Evolutionary conservation across 352 stramenopile species (phyloP).

Genomic region (Phytopythium aichiense): DNA sequence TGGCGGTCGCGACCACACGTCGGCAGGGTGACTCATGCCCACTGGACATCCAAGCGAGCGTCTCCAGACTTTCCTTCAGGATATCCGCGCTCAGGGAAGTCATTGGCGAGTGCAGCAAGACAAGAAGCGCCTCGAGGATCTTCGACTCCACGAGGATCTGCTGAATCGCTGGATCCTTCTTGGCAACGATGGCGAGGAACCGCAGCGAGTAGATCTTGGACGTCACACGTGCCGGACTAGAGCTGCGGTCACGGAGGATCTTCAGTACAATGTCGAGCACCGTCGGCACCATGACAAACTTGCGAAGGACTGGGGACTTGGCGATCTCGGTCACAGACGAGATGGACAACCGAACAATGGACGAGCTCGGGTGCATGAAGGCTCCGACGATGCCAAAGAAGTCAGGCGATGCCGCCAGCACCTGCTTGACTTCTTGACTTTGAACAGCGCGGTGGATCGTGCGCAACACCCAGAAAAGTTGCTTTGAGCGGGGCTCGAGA

Average conservation of each 20-base stretch:
- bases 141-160: slow-evolving; percentile 46
- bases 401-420: slow-evolving; percentile 30
- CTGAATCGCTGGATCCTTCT: slow-evolving; percentile 46
- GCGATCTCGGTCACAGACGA: slow-evolving; percentile 36
- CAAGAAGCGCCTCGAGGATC: slow-evolving; percentile 41
- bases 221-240: slow-evolving; percentile 9
- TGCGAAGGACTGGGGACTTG: slow-evolving; percentile 16
- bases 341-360: slow-evolving; percentile 37
- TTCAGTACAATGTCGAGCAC: slow-evolving; percentile 38
- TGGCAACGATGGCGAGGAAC: slow-evolving; percentile 35
- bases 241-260: slow-evolving; percentile 34
- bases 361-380: slow-evolving; percentile 33
- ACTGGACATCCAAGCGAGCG: slow-evolving; percentile 53
- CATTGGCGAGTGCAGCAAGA: slow-evolving; percentile 44
- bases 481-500: slow-evolving; percentile 12
- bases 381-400: slow-evolving; percentile 45
- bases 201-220: slow-evolving; percentile 37
- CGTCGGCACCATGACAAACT: slow-evolving; percentile 30
- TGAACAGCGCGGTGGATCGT: slow-evolving; percentile 20
- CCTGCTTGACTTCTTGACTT: slow-evolving; percentile 24
- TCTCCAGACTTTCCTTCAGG: slow-evolving; percentile 39
- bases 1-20: slow-evolving; percentile 34
- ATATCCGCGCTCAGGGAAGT: slow-evolving; percentile 29
- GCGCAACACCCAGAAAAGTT: slow-evolving; percentile 32
- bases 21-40: slow-evolving; percentile 25